These are phyloP conservation scores for Voacanga thouarsii DNA, from an alignment of 257 asterid species.

Conservation along the genomic window DNA sequence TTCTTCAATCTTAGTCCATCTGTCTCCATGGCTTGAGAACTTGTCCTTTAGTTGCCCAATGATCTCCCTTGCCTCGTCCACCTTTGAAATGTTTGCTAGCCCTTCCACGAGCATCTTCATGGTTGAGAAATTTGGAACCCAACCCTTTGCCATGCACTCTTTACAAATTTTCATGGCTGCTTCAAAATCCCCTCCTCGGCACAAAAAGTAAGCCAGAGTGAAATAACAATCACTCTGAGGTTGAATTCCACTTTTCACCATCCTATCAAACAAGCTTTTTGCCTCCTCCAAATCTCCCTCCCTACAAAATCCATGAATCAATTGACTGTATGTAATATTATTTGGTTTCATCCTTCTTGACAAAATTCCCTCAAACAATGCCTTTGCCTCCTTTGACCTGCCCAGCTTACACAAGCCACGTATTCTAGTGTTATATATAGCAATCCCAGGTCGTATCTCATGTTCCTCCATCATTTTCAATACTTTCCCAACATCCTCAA, in stretches of 20 bases:
- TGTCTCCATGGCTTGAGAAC: constrained; percentile 44
- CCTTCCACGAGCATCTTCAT: constrained; percentile 80
- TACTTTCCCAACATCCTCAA: constrained; percentile 61
- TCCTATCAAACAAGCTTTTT: constrained; percentile 47
- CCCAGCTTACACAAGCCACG: constrained; percentile 69
- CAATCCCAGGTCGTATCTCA: constrained; percentile 38
- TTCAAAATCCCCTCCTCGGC: constrained; percentile 56
- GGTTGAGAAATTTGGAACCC: constrained; percentile 67
- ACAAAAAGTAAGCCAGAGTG: constrained; percentile 59
- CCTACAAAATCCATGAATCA: constrained; percentile 67
- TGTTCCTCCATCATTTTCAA: constrained; percentile 59
- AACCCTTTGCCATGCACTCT: constrained; percentile 50
- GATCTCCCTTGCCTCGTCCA: constrained; percentile 59
- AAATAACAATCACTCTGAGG: constrained; percentile 57
- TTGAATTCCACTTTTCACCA: constrained; percentile 39
- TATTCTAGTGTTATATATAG: constrained; percentile 62
- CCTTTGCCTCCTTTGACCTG: constrained; percentile 70
- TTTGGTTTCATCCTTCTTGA: constrained; percentile 56
- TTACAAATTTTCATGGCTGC: constrained; percentile 46
- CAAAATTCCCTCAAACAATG: constrained; percentile 58
- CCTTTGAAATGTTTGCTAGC: constrained; percentile 49
- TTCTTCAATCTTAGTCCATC: constrained; percentile 71
- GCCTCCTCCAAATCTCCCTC: constrained; percentile 62
- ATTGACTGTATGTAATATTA: constrained; percentile 43
- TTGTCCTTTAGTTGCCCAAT: constrained; percentile 53